These are phyloP conservation scores for Tolypocladium sp. DNA, from an alignment of 2,329 filamentous ascomycete genomes.

Conservation along the genomic window DNA sequence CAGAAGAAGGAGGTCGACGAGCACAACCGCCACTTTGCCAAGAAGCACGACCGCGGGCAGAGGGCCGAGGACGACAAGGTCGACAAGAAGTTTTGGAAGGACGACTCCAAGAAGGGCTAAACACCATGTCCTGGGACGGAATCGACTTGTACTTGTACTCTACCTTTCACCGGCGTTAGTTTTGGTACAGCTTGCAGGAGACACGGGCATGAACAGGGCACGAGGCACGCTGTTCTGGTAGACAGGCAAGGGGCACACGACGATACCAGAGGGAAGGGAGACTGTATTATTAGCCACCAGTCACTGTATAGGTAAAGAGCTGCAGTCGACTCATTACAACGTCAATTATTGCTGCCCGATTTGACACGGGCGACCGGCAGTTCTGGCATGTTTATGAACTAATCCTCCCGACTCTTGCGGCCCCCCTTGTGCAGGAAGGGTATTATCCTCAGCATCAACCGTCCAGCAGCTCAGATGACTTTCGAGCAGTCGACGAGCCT, in stretches of 20 bases:
- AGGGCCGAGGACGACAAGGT: conserved; percentile 39
- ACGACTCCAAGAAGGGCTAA: neutral
- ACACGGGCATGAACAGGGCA: neutral
- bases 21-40: conserved; percentile 50
- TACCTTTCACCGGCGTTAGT: neutral
- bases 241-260: neutral
- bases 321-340: neutral
- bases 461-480: no score
- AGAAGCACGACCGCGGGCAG: conserved; percentile 38
- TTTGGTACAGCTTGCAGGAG: neutral
- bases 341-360: neutral
- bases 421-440: neutral
- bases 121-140: neutral
- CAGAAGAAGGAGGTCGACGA: conserved; percentile 47
- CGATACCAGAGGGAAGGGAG: neutral
- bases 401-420: neutral
- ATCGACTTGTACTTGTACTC: neutral
- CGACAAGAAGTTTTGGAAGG: conserved; percentile 43
- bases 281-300: neutral
- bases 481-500: neutral
- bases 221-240: neutral
- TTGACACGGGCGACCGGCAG: neutral
- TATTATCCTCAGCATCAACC: neutral
- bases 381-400: no score
- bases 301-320: neutral